Conservation (phyloP, 1,284 basidiomycete species). For the Leccinum subrobustum region DNA sequence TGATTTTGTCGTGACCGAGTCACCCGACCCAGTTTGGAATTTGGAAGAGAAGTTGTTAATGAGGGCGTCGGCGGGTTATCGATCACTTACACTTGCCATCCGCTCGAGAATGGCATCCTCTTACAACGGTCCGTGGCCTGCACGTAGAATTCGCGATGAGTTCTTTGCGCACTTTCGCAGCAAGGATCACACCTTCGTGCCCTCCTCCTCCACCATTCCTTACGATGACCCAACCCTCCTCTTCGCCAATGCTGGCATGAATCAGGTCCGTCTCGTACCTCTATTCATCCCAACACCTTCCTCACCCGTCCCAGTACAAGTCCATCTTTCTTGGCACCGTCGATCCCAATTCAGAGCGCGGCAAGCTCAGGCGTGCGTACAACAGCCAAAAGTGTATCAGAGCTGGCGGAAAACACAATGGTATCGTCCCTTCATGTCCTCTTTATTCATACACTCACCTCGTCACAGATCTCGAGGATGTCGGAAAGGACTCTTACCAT, state of each 20-base stretch:
- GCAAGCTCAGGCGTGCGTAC: conserved; percentile 89
- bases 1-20: conserved; percentile 15
- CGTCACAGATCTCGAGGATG: conserved; percentile 87
- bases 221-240: conserved; percentile 97
- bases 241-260: conserved; percentile 98
- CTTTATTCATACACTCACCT: conserved; percentile 9
- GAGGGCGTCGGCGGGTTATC: conserved; percentile 18
- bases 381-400: conserved; percentile 98
- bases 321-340: conserved; percentile 95
- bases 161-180: conserved; percentile 82
- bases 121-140: conserved; percentile 57
- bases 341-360: conserved; percentile 87
- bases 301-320: conserved; percentile 65
- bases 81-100: conserved; percentile 24
- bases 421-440: conserved; percentile 37
- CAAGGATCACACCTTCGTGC: conserved; percentile 86
- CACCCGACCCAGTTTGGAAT: conserved; percentile 11
- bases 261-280: conserved; percentile 55
- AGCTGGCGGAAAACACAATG: conserved; percentile 98
- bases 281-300: neutral
- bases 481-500: conserved; percentile 95
- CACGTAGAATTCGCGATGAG: conserved; percentile 66
- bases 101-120: conserved; percentile 28
- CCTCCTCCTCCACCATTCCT: conserved; percentile 92
- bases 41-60: conserved; percentile 10